Evolutionary conservation across 2,329 filamentous ascomycete species (phyloP).

Genomic region (Fusarium tuaranense): DNA sequence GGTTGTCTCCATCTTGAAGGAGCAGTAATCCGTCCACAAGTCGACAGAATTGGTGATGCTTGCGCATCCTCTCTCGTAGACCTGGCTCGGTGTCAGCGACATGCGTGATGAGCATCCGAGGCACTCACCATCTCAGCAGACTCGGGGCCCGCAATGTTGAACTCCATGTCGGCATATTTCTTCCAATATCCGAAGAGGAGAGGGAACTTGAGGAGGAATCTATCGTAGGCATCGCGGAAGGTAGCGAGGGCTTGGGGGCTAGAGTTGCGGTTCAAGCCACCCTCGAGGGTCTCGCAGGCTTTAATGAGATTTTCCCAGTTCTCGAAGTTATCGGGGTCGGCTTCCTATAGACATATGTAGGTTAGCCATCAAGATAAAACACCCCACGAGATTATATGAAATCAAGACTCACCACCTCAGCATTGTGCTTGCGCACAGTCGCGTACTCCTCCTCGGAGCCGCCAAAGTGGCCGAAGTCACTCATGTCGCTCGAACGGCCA

Average conservation of each 20-base stretch:
- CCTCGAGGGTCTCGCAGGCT: slow-evolving; percentile 86
- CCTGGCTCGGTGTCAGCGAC: slow-evolving; percentile 60
- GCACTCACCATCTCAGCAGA: slow-evolving; percentile 91
- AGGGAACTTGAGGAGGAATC: slow-evolving; percentile 93
- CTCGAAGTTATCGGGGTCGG: slow-evolving; percentile 91
- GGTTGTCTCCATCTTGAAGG: slow-evolving; percentile 97
- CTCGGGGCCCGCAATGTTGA: slow-evolving; percentile 95
- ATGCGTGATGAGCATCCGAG: background rate
- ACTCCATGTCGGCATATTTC: slow-evolving; percentile 98
- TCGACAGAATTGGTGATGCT: slow-evolving; percentile 95
- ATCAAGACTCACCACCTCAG: slow-evolving; percentile 73
- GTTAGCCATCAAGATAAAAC: slow-evolving; percentile 37
- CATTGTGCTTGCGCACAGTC: slow-evolving; percentile 82
- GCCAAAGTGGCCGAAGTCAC: slow-evolving; percentile 77
- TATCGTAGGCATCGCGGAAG: slow-evolving; percentile 88
- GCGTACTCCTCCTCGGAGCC: slow-evolving; percentile 84
- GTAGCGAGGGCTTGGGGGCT: slow-evolving; percentile 92
- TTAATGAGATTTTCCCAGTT: slow-evolving; percentile 93
- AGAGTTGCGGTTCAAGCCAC: slow-evolving; percentile 95
- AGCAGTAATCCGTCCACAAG: slow-evolving; percentile 96
- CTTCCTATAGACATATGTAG: slow-evolving; percentile 56
- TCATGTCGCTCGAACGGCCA: slow-evolving; percentile 62
- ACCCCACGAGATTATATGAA: background rate
- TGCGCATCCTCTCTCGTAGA: slow-evolving; percentile 94
- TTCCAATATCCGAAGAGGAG: slow-evolving; percentile 99